Evolutionary conservation across 257 asterid genomes (phyloP).

Genomic region (Fraxinus americana): DNA sequence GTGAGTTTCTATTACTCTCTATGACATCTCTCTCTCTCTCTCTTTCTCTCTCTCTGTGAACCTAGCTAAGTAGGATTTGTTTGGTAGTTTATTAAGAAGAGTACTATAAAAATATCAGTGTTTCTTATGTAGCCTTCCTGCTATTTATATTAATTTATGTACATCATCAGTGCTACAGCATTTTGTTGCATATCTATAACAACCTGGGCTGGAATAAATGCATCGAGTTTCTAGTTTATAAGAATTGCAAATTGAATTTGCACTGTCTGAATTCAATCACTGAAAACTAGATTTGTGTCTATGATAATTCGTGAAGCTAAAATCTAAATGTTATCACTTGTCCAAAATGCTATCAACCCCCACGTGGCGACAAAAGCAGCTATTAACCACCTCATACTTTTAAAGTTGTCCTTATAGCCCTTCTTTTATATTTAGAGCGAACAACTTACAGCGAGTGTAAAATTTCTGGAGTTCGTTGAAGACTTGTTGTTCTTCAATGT

Average conservation of each 20-base stretch:
- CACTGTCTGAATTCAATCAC: not conserved
- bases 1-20: slow-evolving; percentile 43
- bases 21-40: not conserved
- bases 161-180: not conserved
- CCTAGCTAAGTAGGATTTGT: not conserved
- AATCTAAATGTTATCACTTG: not conserved
- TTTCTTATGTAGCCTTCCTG: not conserved
- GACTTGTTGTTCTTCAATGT: not conserved
- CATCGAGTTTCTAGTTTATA: not conserved
- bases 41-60: not conserved
- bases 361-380: not conserved
- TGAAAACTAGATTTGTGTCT: not conserved
- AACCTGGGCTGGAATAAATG: not conserved
- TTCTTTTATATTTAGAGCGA: not conserved
- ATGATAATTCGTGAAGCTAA: not conserved
- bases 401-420: not conserved
- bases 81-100: not conserved
- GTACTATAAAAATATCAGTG: slow-evolving; percentile 2
- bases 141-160: not conserved
- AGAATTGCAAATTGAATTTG: not conserved
- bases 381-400: not conserved
- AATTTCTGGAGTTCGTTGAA: not conserved
- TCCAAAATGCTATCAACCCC: not conserved
- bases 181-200: not conserved
- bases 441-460: not conserved